Base-by-base conservation (phyloP, 2,329 filamentous ascomycete species). In the Didymella pomorum region DNA sequence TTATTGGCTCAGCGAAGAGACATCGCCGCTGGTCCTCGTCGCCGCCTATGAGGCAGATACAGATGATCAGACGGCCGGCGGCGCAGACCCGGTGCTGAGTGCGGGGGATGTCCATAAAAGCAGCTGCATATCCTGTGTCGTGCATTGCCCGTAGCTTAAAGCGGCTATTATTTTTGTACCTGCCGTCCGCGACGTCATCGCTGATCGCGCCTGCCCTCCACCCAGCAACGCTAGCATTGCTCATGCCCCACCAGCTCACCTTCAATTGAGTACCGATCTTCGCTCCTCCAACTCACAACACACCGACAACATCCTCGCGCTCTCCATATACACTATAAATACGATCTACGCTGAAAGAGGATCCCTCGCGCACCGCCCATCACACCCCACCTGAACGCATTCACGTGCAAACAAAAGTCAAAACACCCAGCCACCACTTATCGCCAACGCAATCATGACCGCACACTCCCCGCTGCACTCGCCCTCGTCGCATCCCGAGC, bases 401-500 rank as follows among this genome's bases (percentile, higher is more conserved):
- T 59, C 65, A 65, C 67, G 57, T 64, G 56, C 60, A 26, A 44
- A 35, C 57, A 60, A 49, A 55, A 41, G 29, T 45, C 47, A 25
- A 47, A 44, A 58, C 47, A 33, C 52, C 48, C 35, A 42, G 43
- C 48, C 46, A 47, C 51, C 37, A 41, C 58, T 54, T 28, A 18
- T 35, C 48, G 56, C 48, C 57, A 59, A 56, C 52, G 35, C 50
- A 56, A 66, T 44, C 58, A 75, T 77, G 76, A 75, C 76, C 18
- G 72, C 71, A 47, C 68, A 73, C 53, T 73, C 75, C 28, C 71
- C 75, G 28, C 59, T 75, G 50, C 73, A 76, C 63, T 75, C 74
- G 59, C 74, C 74, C 12, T 63, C 68, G 12, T 71, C 72, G 46
- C 72, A 73, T 52, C 67, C 75, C 51, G 78, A 79, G 75, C 78